Evolutionary conservation across 2,329 filamentous ascomycete species (phyloP).

Genomic region (Davidsoniella virescens): DNA sequence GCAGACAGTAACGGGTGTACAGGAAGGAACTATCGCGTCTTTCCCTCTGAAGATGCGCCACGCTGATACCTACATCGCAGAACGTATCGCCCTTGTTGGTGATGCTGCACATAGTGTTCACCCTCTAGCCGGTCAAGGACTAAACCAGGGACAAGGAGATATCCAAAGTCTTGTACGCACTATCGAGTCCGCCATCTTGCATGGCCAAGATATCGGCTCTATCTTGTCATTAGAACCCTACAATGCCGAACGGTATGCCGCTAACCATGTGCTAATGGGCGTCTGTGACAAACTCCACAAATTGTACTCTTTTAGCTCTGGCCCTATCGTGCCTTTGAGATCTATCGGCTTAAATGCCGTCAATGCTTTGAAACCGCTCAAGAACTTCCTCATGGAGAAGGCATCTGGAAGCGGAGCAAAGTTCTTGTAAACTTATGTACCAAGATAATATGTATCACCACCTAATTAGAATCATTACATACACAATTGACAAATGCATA

Average conservation of each 20-base stretch:
- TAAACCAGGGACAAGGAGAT: slow-evolving; percentile 87
- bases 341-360: slow-evolving; percentile 63
- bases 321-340: slow-evolving; percentile 64
- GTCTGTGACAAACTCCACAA: slow-evolving; percentile 85
- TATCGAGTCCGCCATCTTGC: slow-evolving; percentile 59
- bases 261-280: slow-evolving; percentile 64
- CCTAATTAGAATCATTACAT: background rate
- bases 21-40: slow-evolving; percentile 65
- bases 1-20: slow-evolving; percentile 50
- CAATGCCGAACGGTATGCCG: slow-evolving; percentile 61
- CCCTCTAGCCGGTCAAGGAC: slow-evolving; percentile 81
- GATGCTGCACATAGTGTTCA: slow-evolving; percentile 94
- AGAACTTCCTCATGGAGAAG: slow-evolving; percentile 72
- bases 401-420: slow-evolving; percentile 39
- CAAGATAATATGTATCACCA: slow-evolving; percentile 2
- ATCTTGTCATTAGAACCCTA: slow-evolving; percentile 68
- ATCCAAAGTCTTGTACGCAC: slow-evolving; percentile 61
- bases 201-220: slow-evolving; percentile 77
- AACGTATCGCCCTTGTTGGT: slow-evolving; percentile 80
- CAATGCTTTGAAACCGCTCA: slow-evolving; percentile 57
- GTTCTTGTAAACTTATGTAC: slow-evolving; percentile 19
- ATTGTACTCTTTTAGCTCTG: slow-evolving; percentile 66
- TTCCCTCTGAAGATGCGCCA: slow-evolving; percentile 88
- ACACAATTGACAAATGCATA: background rate
- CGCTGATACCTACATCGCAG: slow-evolving; percentile 81